Percentiles rank a stretch among this genome's conserved stretches.
Conservation (phyloP, 129 eudicot species). For the Artemisia tridentata region DNA sequence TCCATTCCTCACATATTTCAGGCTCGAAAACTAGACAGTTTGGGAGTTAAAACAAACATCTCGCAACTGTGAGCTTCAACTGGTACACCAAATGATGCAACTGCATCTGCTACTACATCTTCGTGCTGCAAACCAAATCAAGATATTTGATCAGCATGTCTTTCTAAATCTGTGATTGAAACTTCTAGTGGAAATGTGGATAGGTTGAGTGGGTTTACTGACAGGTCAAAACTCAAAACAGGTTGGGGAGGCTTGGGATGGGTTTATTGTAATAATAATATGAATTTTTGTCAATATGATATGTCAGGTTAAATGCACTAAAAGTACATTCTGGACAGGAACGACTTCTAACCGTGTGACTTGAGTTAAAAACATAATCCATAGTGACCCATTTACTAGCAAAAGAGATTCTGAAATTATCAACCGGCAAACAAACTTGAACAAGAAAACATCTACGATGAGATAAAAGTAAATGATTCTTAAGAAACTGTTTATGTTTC, state of each 20-base stretch:
- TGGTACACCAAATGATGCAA: constrained; percentile 53
- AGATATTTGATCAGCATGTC: background rate
- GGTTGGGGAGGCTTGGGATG: no score
- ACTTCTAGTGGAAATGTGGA: background rate
- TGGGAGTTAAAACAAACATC: constrained; percentile 80
- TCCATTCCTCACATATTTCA: constrained; percentile 13
- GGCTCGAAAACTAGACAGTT: constrained; percentile 25
- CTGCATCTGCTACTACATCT: constrained; percentile 40
- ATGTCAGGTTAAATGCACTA: no score
- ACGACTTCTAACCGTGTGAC: no score
- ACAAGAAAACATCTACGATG: background rate
- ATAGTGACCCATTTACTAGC: no score
- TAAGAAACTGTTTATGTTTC: background rate
- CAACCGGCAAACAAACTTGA: no score
- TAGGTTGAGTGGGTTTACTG: background rate
- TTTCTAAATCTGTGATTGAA: background rate
- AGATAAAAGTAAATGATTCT: background rate
- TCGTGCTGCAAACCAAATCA: constrained; percentile 50
- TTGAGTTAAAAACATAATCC: no score
- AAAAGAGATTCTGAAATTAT: no score
- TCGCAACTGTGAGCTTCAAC: constrained; percentile 76
- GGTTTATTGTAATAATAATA: no score
- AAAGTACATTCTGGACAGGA: no score
- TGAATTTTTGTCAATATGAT: no score
- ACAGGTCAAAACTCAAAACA: no score